phyloP scores from a whole-genome alignment of 768 basidiomycete genomes.

The Lactarius trivialis region DNA sequence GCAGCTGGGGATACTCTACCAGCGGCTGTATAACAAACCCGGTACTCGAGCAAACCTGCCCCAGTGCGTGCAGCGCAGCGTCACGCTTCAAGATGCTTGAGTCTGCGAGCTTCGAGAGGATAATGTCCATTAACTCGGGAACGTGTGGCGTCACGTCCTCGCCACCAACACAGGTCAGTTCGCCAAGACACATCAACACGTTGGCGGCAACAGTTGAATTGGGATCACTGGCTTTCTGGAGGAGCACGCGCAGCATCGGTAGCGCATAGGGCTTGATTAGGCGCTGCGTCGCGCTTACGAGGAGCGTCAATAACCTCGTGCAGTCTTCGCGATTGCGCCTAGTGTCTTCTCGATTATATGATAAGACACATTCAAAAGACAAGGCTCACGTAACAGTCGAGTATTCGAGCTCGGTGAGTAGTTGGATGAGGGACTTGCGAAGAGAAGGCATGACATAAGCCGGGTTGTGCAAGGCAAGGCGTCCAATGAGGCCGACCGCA shows the following conservation, averaged over 20 bases:
- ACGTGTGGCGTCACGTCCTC: slow-evolving; percentile 84
- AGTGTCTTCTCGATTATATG: slow-evolving; percentile 13
- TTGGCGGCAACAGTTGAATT: slow-evolving; percentile 88
- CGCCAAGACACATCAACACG: slow-evolving; percentile 90
- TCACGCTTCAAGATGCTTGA: slow-evolving; percentile 85
- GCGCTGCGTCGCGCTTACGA: slow-evolving; percentile 87
- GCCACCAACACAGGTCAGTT: slow-evolving; percentile 87
- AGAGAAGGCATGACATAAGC: slow-evolving; percentile 98
- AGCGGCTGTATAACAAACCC: slow-evolving; percentile 91
- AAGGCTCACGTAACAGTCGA: slow-evolving; percentile 74
- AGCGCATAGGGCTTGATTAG: slow-evolving; percentile 94
- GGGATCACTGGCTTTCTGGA: slow-evolving; percentile 80
- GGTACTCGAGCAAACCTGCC: slow-evolving; percentile 92
- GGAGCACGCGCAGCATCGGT: slow-evolving; percentile 87
- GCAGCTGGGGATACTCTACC: slow-evolving; percentile 83
- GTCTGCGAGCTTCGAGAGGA: slow-evolving; percentile 85
- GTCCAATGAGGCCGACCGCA: slow-evolving; percentile 88
- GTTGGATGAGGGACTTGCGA: slow-evolving; percentile 90
- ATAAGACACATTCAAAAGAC: background rate
- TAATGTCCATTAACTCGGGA: slow-evolving; percentile 81
- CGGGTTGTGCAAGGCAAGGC: slow-evolving; percentile 91
- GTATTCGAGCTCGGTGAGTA: slow-evolving; percentile 95
- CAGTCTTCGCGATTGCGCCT: slow-evolving; percentile 89
- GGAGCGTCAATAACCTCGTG: slow-evolving; percentile 78
- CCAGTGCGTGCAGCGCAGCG: slow-evolving; percentile 88